A percentile compares a stretch with the other conserved stretches of the same genome.
Evolutionary conservation across 2,329 filamentous ascomycete genomes (phyloP).

Genomic region (Xylaria sp.): DNA sequence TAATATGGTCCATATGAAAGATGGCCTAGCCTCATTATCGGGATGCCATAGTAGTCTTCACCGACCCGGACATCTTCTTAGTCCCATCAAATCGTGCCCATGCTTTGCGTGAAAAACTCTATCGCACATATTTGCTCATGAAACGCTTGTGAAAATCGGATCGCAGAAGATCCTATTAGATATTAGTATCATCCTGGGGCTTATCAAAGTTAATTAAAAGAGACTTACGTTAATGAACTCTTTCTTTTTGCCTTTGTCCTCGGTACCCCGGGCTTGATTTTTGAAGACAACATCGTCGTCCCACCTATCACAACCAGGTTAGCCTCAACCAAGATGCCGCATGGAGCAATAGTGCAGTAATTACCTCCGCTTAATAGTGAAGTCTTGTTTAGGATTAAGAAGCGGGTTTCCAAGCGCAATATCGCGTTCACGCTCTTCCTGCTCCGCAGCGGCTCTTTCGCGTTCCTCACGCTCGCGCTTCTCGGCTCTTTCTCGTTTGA

Average conservation of each 20-base stretch:
- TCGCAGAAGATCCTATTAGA: slow-evolving; percentile 78
- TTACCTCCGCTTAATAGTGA: slow-evolving; percentile 81
- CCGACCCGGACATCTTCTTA: not conserved
- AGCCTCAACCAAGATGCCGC: slow-evolving; percentile 8
- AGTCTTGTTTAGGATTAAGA: slow-evolving; percentile 82
- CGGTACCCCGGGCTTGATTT: slow-evolving; percentile 95
- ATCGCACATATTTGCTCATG: slow-evolving; percentile 79
- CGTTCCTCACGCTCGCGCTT: slow-evolving; percentile 85
- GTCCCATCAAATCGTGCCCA: not conserved
- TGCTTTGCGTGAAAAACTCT: slow-evolving; percentile 9
- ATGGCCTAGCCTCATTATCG: not conserved
- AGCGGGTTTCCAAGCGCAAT: slow-evolving; percentile 94
- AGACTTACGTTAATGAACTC: slow-evolving; percentile 92
- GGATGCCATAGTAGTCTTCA: not conserved
- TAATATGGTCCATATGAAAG: slow-evolving; percentile 31
- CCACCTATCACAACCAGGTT: slow-evolving; percentile 68
- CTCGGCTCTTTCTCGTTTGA: slow-evolving; percentile 85
- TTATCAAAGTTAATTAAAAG: not conserved
- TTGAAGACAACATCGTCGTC: slow-evolving; percentile 99
- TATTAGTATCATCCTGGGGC: slow-evolving; percentile 43
- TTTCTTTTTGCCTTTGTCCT: slow-evolving; percentile 87
- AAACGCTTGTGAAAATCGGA: slow-evolving; percentile 99
- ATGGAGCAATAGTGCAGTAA: not conserved
- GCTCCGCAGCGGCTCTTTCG: slow-evolving; percentile 81
- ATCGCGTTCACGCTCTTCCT: slow-evolving; percentile 85